Evolutionary conservation across 108 stramenopile genomes (phyloP), one percentile per base, ranked within the genome.

Genomic region (Schizochytrium sp.): DNA sequence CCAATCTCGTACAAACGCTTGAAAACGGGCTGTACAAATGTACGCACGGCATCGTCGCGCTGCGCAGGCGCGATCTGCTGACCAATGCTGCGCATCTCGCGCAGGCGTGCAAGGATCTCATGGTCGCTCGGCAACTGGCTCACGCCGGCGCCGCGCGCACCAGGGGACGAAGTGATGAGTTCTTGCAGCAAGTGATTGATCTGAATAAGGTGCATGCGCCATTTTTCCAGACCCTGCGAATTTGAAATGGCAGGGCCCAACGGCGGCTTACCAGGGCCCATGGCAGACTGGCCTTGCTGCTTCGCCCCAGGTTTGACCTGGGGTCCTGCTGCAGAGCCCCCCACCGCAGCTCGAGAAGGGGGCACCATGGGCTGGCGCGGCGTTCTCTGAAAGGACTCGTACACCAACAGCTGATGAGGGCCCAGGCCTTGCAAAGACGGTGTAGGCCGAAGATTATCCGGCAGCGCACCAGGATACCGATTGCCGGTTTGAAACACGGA

Each of bases 1-100:
- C 90, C 95, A 21, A 96, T 88, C 89, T 99, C 98, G 89, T 98
- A 99, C 18, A 99, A 92, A n/a, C 96, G 94, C 93, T 98, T 97
- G 95, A 99, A 99, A 83, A 98, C 96, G 16, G 94, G 93, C 88
- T 98, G 97, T 2, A 97, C 96, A 76, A 98, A 98, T 60, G 93
- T 95, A 25, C 98, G 93, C 28, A 96, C 93, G 12, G 96, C 93
- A 53, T 99, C 98, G 45, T 96, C 96, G 44, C 97, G 96, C 25
- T 94, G 55, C 19, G 92, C 87, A 72, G 93, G 88, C 29, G 96
- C 93, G 34, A 91, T 91, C 18, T 59, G 43, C 60, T 43, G 87
- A 14, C n/a, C 60, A 28, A 96, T 91, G 55, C 95, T 95, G 53
- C 96, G 93, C 58, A 98, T 95, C 71, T 96, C 97, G 19, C 93